Base-by-base conservation (phyloP, 2,329 filamentous ascomycete species). In the Ceratocystis variospora region DNA sequence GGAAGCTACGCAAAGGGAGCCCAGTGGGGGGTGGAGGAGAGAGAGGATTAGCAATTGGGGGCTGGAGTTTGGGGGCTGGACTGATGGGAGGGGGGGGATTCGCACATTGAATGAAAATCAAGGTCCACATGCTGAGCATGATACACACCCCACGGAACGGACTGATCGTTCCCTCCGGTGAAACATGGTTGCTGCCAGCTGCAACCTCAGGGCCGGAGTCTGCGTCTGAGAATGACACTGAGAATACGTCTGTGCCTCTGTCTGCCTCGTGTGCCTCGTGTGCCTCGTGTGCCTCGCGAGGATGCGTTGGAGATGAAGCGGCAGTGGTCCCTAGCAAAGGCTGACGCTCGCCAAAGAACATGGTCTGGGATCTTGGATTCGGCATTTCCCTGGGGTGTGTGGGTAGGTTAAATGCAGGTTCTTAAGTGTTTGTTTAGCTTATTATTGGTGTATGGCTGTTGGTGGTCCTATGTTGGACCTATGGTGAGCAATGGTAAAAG, bases 1-100 rank as follows among this genome's bases (percentile, higher is more conserved):
- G 69, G 82, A 77, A 5, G 81, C 80, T 81, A 45, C 15, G 50
- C 31, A n/a, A 28, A 33, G 55, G 28, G 8, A 59, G 28, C 28
- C 55, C 31, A 6, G 12, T 22, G 50, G 46, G 46, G 46, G 46
- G 8, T 25, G 19, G 50, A 55, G 15, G 5, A 6, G 53, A 12
- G 48, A 55, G n/a, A 15, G 31, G 25, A 19, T 61, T 62, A 53
- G 48, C 15, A 25, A 53, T 53, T 28, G 48, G 55, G 55, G 55
- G 22, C 53, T 15, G 7, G 33, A 10, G 22, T 15, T 55, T 25
- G 50, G 37, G 37, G 37, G 37, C 37, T 12, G 37, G 37, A 15
- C 10, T 41, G 10, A 41, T 41, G 50, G 22, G 50, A 28, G 5
- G 50, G 19, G 50, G 28, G 41, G 22, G n/a, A 53, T n/a, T 12